These are phyloP conservation scores for Hypoxylon sp. DNA, from an alignment of 2,329 filamentous ascomycete species.

Conservation along the genomic window DNA sequence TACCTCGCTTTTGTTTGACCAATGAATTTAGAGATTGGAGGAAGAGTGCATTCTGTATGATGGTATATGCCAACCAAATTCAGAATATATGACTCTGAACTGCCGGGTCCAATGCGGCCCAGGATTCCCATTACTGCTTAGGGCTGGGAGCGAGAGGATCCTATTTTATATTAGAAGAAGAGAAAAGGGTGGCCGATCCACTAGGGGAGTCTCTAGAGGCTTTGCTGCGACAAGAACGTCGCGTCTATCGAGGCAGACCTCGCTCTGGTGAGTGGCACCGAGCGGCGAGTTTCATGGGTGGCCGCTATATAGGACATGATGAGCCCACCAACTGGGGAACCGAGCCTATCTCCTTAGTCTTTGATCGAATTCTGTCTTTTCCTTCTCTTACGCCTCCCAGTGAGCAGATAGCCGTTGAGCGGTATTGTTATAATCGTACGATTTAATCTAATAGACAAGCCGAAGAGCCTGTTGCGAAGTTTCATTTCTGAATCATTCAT, in stretches of 20 bases:
- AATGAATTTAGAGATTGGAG: slow-evolving; percentile 8
- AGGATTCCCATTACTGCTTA: slow-evolving; percentile 6
- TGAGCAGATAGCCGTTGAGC: slow-evolving; percentile 42
- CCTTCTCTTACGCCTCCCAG: slow-evolving; percentile 28
- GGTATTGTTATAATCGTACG: slow-evolving; percentile 35
- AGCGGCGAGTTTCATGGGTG: slow-evolving; percentile 3
- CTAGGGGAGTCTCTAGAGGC: slow-evolving; percentile 1
- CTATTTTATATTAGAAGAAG: background rate
- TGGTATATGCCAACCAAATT: slow-evolving; percentile 16
- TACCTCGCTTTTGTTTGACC: background rate
- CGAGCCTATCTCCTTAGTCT: slow-evolving; percentile 16
- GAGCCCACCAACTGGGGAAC: slow-evolving; percentile 23
- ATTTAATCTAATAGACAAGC: slow-evolving; percentile 36
- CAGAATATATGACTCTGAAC: slow-evolving; percentile 7
- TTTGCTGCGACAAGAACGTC: slow-evolving; percentile 30
- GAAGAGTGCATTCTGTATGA: slow-evolving; percentile 6
- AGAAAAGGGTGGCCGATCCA: too few relatives aligned
- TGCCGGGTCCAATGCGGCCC: slow-evolving; percentile 4
- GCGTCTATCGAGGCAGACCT: slow-evolving; percentile 16
- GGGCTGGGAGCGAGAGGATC: background rate
- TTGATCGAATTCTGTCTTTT: slow-evolving; percentile 22
- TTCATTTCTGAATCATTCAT: slow-evolving; percentile 19
- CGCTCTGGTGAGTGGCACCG: slow-evolving; percentile 5
- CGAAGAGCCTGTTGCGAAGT: slow-evolving; percentile 9
- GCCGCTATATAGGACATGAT: slow-evolving; percentile 36